Base-by-base conservation (phyloP, 176 grass and related monocot genomes). In the Triticum timopheevii region DNA sequence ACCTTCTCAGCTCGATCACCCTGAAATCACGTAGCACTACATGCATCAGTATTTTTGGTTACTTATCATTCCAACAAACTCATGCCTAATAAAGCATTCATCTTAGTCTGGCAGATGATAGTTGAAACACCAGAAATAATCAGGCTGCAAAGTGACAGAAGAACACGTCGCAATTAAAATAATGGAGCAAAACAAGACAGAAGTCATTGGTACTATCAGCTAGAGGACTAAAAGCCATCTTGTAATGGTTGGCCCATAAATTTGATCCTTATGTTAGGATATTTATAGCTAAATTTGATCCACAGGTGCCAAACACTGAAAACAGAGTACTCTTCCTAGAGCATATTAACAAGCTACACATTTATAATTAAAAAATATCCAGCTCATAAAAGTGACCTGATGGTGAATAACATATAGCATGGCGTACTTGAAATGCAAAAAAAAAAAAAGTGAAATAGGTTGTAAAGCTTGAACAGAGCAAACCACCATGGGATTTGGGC, bases 1-100 rank as follows among this genome's bases (percentile, higher is more conserved):
- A 98, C 96, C 85, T 98, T 98, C 88, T 95, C 94, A 47, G 93
- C 95, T 85, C 92, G 90, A 75, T 98, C 93, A 84, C 96, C 96
- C 93, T 98, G 90, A 91, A 95, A 94, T 82, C 61, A 74, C 52
- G 82, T 69, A 61, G 44, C 25, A 65, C 19, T 58, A 54, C 28
- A 64, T 72, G 69, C 71, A 86, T 90, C 61, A 49, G n/a, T n/a
- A 49, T 59, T 80, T 54, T 23, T 24, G 63, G 63, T 40, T 54
- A 65, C 25, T 83, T 64, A 6, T 25, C 25, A 79, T 50, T 82
- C 64, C 11, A 28, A 50, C 38, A 58, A 63, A 79, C 22, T n/a
- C 17, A 50, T 64, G 24, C 17, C 13, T 74, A 58, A 22, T 24
- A 54, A 2, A 50, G 24, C 11, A 31, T 12, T 31, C 3, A 70